Evolutionary conservation across 129 eudicot genomes (phyloP).

Genomic region (Logfia minima): DNA sequence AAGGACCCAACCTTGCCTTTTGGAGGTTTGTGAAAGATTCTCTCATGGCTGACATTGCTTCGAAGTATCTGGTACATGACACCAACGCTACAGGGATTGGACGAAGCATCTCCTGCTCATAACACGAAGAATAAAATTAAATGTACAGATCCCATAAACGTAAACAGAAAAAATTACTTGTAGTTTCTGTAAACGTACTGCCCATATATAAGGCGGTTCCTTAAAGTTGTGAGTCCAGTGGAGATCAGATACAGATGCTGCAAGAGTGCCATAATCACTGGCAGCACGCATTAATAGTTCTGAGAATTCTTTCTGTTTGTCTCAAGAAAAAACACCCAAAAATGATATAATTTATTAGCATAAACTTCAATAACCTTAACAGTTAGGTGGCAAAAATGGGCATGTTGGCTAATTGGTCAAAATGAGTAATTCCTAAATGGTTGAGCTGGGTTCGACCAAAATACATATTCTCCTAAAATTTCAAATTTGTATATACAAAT

Average conservation of each 20-base stretch:
- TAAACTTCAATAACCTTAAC: not conserved
- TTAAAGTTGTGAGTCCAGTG: conserved; percentile 86
- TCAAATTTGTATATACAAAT: too few relatives aligned
- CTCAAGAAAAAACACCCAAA: conserved; percentile 21
- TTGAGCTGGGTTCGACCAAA: too few relatives aligned
- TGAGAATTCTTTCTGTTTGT: conserved; percentile 80
- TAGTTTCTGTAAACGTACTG: conserved; percentile 46
- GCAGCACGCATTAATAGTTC: conserved; percentile 84
- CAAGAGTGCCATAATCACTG: conserved; percentile 81
- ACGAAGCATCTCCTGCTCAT: conserved; percentile 82
- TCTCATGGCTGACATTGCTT: conserved; percentile 93
- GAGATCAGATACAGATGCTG: conserved; percentile 75
- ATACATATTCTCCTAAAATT: too few relatives aligned
- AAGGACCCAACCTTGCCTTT: conserved; percentile 50
- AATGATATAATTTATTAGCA: not conserved
- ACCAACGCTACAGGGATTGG: conserved; percentile 87
- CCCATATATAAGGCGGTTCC: conserved; percentile 92
- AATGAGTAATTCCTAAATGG: too few relatives aligned
- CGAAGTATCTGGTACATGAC: conserved; percentile 83
- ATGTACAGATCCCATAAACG: not conserved
- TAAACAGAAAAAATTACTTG: not conserved
- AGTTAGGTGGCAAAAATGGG: not conserved
- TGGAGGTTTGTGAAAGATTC: conserved; percentile 91
- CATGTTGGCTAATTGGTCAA: too few relatives aligned
- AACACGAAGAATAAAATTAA: not conserved